phyloP scores from a whole-genome alignment of 768 basidiomycete genomes.

The Solioccasus polychromus region DNA sequence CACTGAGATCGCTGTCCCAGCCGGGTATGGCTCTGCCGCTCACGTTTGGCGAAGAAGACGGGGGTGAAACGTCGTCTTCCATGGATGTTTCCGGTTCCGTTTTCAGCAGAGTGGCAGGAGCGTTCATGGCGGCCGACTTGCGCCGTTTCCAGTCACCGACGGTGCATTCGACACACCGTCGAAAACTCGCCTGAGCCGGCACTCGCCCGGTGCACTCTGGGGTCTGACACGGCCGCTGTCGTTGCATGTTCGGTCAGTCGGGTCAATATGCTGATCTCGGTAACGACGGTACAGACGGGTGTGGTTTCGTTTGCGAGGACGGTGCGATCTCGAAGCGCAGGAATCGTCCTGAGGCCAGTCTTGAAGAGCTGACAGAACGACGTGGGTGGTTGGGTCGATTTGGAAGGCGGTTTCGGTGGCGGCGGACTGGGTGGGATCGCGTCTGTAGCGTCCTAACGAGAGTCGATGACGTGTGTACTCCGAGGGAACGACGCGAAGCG shows the following conservation, averaged over 20 bases:
- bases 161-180: constrained; percentile 21
- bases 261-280: too few relatives aligned
- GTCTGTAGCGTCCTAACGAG: constrained; percentile 10
- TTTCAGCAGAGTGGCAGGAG: too few relatives aligned
- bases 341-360: constrained; percentile 1
- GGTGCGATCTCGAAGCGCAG: background rate
- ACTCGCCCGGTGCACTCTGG: constrained; percentile 15
- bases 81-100: too few relatives aligned
- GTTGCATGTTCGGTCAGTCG: too few relatives aligned
- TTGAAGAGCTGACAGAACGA: constrained; percentile 3
- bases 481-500: too few relatives aligned
- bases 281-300: constrained; percentile 5
- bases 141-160: constrained; percentile 19
- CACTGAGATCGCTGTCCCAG: constrained; percentile 28
- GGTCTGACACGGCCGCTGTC: constrained; percentile 20
- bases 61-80: too few relatives aligned
- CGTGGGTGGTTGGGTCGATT: background rate
- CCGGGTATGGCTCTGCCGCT: too few relatives aligned
- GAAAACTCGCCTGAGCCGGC: constrained; percentile 1
- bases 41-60: too few relatives aligned
- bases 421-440: too few relatives aligned
- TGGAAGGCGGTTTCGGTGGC: background rate
- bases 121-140: background rate
- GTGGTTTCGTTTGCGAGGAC: background rate
- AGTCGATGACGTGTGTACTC: too few relatives aligned